Evolutionary conservation across 176 grass and related monocot species (phyloP), one percentile per base, ranked within the genome.

Genomic region (Oryza punctata): DNA sequence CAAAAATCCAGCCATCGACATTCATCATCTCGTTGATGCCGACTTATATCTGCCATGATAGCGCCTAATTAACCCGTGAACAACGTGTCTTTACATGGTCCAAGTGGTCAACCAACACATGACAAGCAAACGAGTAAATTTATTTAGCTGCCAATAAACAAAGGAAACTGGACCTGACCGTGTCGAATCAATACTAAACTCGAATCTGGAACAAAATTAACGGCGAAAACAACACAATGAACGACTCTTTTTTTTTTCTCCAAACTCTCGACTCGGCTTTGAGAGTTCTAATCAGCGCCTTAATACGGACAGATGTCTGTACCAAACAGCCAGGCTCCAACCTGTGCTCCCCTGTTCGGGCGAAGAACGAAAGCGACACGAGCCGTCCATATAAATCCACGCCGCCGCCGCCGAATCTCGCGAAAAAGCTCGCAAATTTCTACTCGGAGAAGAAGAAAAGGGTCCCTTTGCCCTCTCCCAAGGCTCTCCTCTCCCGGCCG

Each of bases 241-340:
- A 43, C n/a, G 59, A 75, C 44, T 35, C 33, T 35, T 35, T 35
- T 15, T 46, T 27, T 24, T 29, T 15, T 27, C 52, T 54, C 32
- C 78, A 52, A 67, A 63, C 19, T 44, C 19, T 44, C 37, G 67
- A 45, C 6, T 49, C 16, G 59, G 41, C 15, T 40, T 37, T 1
- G 60, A 18, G 57, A 61, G 85, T 76, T 49, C 71, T 44, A 76
- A 82, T 78, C 78, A 65, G 24, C 27, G 16, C 52, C 28, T 45
- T 29, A 66, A 78, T 66, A 41, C 37, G 23, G 15, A 21, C 47
- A 25, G 63, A 23, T 10, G 61, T 45, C 60, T 24, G 69, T 37
- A 69, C 29, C 52, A 14, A 81, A 64, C 88, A 89, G 29, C 50
- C 54, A 54, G 65, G 61, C 82, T 76, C 79, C 85, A 82, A 82